phyloP scores from a whole-genome alignment of 345 rosid species.

The Linum trigynum region DNA sequence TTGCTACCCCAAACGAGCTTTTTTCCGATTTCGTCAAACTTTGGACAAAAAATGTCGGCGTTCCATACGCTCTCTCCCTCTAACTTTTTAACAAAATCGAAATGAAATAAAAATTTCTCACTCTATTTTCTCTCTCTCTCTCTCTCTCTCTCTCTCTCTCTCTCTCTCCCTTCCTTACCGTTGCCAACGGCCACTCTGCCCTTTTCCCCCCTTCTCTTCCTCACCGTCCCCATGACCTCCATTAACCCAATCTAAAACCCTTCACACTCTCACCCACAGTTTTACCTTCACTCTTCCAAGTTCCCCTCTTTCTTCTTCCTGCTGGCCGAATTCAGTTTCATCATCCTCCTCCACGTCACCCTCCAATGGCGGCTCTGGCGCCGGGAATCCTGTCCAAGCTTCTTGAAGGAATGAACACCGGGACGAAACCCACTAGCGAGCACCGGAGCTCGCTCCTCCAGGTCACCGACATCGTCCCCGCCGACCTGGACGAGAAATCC shows the following conservation, averaged over 20 bases:
- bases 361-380: slow-evolving; percentile 62
- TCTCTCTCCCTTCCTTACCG: slow-evolving; percentile 25
- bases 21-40: too few relatives aligned
- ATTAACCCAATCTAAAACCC: slow-evolving; percentile 8
- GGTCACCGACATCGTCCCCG: slow-evolving; percentile 88
- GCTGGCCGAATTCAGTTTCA: not conserved
- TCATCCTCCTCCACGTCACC: slow-evolving; percentile 1
- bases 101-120: not conserved
- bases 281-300: not conserved
- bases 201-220: too few relatives aligned
- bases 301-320: not conserved
- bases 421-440: slow-evolving; percentile 73
- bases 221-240: not conserved
- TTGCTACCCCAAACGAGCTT: too few relatives aligned
- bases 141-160: not conserved
- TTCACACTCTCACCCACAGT: not conserved
- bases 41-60: too few relatives aligned
- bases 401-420: slow-evolving; percentile 74
- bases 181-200: slow-evolving; percentile 24
- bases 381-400: slow-evolving; percentile 77
- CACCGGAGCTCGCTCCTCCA: slow-evolving; percentile 84
- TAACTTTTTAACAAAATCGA: too few relatives aligned
- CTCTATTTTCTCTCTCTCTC: not conserved
- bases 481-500: slow-evolving; percentile 84
- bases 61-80: too few relatives aligned